These are phyloP conservation scores for Syzygium malaccense DNA, from an alignment of 441 rosid genomes.

Conservation along the genomic window DNA sequence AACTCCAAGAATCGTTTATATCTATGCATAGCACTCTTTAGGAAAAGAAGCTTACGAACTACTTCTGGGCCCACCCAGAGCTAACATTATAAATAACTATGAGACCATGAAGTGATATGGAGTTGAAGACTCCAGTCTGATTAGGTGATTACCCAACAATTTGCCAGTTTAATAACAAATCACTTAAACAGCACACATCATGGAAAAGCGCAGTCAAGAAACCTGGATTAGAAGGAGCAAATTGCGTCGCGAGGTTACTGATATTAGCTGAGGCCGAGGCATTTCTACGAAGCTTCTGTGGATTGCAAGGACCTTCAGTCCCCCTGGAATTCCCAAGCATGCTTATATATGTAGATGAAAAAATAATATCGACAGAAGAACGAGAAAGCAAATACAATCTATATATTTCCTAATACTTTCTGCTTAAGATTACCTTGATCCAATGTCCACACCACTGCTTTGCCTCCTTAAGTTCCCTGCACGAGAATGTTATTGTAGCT, in stretches of 20 bases:
- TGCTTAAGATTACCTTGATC: slow-evolving; percentile 37
- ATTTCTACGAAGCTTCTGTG: slow-evolving; percentile 53
- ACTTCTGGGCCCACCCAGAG: background rate
- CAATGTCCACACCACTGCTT: slow-evolving; percentile 56
- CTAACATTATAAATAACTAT: background rate
- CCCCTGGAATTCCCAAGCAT: slow-evolving; percentile 26
- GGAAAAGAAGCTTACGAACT: background rate
- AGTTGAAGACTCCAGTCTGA: background rate
- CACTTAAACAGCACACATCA: background rate
- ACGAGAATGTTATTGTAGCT: slow-evolving; percentile 1
- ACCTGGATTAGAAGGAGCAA: slow-evolving; percentile 49
- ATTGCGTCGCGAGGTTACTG: slow-evolving; percentile 33
- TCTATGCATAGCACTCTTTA: background rate
- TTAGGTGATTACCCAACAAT: background rate
- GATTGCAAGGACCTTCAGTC: slow-evolving; percentile 35
- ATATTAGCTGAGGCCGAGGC: slow-evolving; percentile 68
- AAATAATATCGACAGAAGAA: background rate
- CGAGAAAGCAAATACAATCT: background rate
- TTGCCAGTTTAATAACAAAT: background rate
- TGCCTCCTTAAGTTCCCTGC: slow-evolving; percentile 64
- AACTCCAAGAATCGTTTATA: background rate
- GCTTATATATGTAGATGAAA: background rate
- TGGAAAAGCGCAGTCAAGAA: background rate
- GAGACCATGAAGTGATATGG: background rate
- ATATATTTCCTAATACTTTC: background rate